Evolutionary conservation across 257 asterid species (phyloP).

Genomic region (Solanum sejunctum): DNA sequence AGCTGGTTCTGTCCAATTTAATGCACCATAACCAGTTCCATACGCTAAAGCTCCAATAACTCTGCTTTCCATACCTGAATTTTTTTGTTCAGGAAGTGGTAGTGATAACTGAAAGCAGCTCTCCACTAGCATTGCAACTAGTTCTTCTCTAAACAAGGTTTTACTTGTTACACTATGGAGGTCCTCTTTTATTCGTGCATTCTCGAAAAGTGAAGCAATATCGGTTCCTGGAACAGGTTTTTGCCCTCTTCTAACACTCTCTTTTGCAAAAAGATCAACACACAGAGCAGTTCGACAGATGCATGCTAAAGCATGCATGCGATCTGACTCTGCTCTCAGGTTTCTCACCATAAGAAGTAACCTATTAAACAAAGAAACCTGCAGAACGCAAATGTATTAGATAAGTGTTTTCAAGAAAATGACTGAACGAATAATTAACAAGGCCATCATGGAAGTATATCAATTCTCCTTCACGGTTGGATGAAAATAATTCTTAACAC

Average conservation of each 20-base stretch:
- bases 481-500: background rate
- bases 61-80: slow-evolving; percentile 79
- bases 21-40: slow-evolving; percentile 93
- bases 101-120: slow-evolving; percentile 90
- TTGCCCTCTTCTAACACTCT: slow-evolving; percentile 81
- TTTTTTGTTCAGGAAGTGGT: slow-evolving; percentile 76
- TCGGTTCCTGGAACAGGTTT: slow-evolving; percentile 85
- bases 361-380: slow-evolving; percentile 82
- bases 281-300: slow-evolving; percentile 90
- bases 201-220: slow-evolving; percentile 77
- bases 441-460: background rate
- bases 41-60: slow-evolving; percentile 92
- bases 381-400: slow-evolving; percentile 1
- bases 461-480: background rate
- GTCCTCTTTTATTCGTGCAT: slow-evolving; percentile 60
- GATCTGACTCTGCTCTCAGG: slow-evolving; percentile 89
- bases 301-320: slow-evolving; percentile 94
- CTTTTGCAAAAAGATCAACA: slow-evolving; percentile 86
- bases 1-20: slow-evolving; percentile 91
- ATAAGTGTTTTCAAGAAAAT: background rate
- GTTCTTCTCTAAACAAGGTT: slow-evolving; percentile 82
- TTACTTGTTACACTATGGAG: slow-evolving; percentile 69
- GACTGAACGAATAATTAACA: background rate
- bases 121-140: slow-evolving; percentile 84
- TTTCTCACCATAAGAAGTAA: slow-evolving; percentile 88